Base-by-base conservation (phyloP, 805 yeast genomes). In the Starmera caribaea region DNA sequence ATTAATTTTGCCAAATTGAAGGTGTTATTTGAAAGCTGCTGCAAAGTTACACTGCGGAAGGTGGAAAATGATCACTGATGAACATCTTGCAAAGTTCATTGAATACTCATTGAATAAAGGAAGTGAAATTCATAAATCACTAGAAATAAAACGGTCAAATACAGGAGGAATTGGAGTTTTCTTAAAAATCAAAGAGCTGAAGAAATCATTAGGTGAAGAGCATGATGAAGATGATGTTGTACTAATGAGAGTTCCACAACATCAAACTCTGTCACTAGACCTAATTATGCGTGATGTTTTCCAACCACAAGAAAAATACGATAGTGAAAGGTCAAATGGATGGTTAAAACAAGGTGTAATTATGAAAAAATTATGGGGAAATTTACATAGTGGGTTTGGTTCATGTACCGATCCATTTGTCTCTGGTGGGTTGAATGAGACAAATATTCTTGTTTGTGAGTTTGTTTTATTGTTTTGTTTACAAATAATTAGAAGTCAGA, bases 141-240 rank as follows among this genome's bases (percentile, higher is more conserved):
- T 53, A 32, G 30, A 38, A 6, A 35, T 61, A 29, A 49, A 46
- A 37, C 35, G 41, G 4, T 60, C 65, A 1, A 15, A 45, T 2
- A 44, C 50, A 3, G 63, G 63, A 3, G 70, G 74, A 7, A 47
- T 57, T 1, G 71, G 70, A 2, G 56, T 66, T 2, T 65, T 61
- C 45, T 55, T 49, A 16, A 42, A 48, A 7, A 9, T 43, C 2
- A 29, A 35, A 2, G 15, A 36, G 10, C 41, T 34, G 17, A 16
- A 16, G 3, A 21, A 27, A 8, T 36, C 40, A 4, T 34, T 40
- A 5, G 47, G 40, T 2, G 16, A 32, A 4, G 33, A 44, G 3
- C 8, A 41, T 4, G 9, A 9, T 1, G 42, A 37, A 11, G 52
- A 42, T 1, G 41, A 47, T 3, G 37, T 63, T 13, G 68, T 61